Evolutionary conservation across 768 basidiomycete species (phyloP), one percentile per base, ranked within the genome.

Genomic region (Favolaschia claudopus): DNA sequence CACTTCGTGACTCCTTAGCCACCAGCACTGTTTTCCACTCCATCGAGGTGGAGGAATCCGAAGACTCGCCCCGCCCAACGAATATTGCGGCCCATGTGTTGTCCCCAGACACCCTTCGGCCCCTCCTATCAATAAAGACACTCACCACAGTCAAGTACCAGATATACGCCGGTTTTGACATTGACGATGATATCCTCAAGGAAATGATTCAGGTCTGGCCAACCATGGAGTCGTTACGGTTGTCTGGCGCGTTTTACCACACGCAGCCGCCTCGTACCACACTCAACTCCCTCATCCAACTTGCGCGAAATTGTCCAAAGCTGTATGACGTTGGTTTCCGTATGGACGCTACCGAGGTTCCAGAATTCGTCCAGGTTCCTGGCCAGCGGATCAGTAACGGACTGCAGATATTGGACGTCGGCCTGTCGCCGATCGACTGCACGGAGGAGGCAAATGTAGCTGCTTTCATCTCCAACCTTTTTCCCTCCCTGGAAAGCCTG

Each of bases 391-490:
- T 54, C 33, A 6, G 14, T 13, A 32, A 44, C 20, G n/a, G n/a
- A n/a, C 47, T 60, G 8, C 10, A 50, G 9, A 14, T 42, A 12
- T 28, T 60, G 28, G 12, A 55, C 5, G 59, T 60, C 5, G 59
- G 59, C 40, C 48, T 42, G 5, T 60, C 53, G 27, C 40, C 47
- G 22, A 50, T 60, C 38, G 38, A 2, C 38, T 10, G 3, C 3
- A 7, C 4, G 6, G 17, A 24, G 32, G 25, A 28, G 28, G 24
- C 39, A 9, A 19, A 24, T 3, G 33, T 45, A 6, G 59, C 59
- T 13, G 59, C 59, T 9, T 60, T 55, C 42, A 17, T 60, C 7
- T 60, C 59, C n/a, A 55, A 60, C 31, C 27, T 60, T 17, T 60
- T 60, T 17, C 33, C 46, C 17, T 3, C n/a, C 0, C 19, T 60